phyloP scores from a whole-genome alignment of 2,329 filamentous ascomycete species.

The Periconia sp. region DNA sequence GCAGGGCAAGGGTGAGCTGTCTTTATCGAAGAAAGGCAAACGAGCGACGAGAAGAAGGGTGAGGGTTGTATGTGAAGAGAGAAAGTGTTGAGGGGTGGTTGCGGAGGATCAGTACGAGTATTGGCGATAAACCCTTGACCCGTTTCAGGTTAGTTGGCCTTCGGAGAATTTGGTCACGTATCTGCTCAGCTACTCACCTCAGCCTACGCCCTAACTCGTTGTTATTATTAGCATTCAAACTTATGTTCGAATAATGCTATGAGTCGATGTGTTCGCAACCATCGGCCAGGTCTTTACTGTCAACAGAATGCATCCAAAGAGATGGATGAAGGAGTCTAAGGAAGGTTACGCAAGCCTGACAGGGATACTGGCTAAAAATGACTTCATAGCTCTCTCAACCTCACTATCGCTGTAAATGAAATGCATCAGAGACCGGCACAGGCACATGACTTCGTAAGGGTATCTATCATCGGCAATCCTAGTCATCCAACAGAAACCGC shows the following conservation, averaged over 20 bases:
- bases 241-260: too few species aligned
- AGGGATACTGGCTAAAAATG: slow-evolving; percentile 3
- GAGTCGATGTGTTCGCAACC: too few species aligned
- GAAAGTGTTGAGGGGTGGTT: slow-evolving; percentile 7
- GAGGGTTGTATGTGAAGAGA: not conserved
- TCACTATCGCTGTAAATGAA: not conserved
- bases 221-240: not conserved
- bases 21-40: slow-evolving; percentile 8
- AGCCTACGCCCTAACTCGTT: not conserved
- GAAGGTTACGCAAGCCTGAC: not conserved
- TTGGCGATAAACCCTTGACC: slow-evolving; percentile 3
- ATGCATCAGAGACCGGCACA: not conserved
- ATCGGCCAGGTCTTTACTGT: too few species aligned
- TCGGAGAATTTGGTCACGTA: not conserved
- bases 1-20: not conserved
- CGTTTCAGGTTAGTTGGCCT: slow-evolving; percentile 15
- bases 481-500: slow-evolving; percentile 68
- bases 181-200: not conserved
- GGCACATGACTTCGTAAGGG: not conserved
- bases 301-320: not conserved
- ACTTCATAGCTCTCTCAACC: slow-evolving; percentile 4
- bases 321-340: not conserved
- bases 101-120: not conserved
- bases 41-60: slow-evolving; percentile 28
- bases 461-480: not conserved